Conservation (phyloP, 257 asterid species). For the Perilla frutescens region DNA sequence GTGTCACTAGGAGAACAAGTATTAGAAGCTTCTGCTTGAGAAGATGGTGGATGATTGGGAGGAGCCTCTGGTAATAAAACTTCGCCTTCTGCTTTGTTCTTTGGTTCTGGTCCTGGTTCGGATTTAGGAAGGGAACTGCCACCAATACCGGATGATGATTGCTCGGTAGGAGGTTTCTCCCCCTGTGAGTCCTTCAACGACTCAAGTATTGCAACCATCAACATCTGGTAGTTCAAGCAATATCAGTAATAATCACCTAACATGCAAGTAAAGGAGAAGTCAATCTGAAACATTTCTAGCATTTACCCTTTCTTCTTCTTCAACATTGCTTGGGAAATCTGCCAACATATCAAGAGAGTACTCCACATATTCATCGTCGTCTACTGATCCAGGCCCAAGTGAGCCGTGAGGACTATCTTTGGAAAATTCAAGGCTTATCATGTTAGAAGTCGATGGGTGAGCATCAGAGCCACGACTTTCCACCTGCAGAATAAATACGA, state of each 20-base stretch:
- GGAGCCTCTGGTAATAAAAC: conserved; percentile 20
- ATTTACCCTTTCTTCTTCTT: conserved; percentile 89
- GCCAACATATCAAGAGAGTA: conserved; percentile 68
- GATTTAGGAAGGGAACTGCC: conserved; percentile 36
- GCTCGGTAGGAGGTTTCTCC: conserved; percentile 32
- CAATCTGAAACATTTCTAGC: not conserved
- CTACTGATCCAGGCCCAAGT: conserved; percentile 58
- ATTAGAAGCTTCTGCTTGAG: conserved; percentile 25
- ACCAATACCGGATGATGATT: conserved; percentile 42
- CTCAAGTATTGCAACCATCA: conserved; percentile 77
- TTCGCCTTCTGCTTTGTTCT: conserved; percentile 33
- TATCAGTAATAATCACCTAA: not conserved
- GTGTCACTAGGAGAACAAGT: conserved; percentile 32
- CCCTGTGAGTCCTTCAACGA: conserved; percentile 69
- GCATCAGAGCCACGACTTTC: conserved; percentile 57
- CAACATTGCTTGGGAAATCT: conserved; percentile 79
- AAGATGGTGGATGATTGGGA: conserved; percentile 10
- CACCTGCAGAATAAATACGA: conserved; percentile 52
- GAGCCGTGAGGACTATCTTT: conserved; percentile 57
- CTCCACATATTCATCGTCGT: conserved; percentile 83
- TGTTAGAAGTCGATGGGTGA: conserved; percentile 70
- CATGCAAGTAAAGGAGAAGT: conserved; percentile 4
- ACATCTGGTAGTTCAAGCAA: conserved; percentile 61
- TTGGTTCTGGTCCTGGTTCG: conserved; percentile 39
- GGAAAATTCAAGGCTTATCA: conserved; percentile 80